These are phyloP conservation scores for Phialophora macrospora DNA, from an alignment of 2,329 filamentous ascomycete genomes.

Conservation along the genomic window DNA sequence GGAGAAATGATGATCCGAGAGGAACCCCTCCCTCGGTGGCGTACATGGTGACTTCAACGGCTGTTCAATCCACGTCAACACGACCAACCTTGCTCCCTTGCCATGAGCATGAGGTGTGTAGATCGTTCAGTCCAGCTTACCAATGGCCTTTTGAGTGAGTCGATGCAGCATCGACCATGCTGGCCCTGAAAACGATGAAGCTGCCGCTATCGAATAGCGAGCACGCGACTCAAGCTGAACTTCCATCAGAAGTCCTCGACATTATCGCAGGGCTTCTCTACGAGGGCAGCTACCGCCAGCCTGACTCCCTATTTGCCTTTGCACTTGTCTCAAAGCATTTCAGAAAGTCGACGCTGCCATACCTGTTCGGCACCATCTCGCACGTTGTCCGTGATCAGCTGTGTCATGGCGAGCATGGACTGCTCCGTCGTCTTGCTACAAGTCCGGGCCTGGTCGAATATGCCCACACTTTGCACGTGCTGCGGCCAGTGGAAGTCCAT, in stretches of 20 bases:
- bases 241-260: conserved; percentile 33
- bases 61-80: background rate
- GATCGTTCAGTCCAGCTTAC: background rate
- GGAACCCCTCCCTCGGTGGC: background rate
- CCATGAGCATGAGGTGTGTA: background rate
- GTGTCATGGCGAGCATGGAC: conserved; percentile 18
- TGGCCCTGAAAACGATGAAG: conserved; percentile 33
- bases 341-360: conserved; percentile 29
- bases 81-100: background rate
- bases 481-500: conserved; percentile 12
- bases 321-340: conserved; percentile 28
- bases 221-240: conserved; percentile 24
- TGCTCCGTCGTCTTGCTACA: conserved; percentile 21
- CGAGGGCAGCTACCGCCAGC: conserved; percentile 25
- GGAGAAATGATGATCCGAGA: background rate
- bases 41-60: background rate
- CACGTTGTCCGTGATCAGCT: conserved; percentile 28
- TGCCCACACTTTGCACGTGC: conserved; percentile 27
- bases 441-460: conserved; percentile 27
- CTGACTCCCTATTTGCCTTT: conserved; percentile 25
- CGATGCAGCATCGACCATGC: conserved; percentile 14
- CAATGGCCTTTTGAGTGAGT: background rate
- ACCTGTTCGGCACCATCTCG: conserved; percentile 29
- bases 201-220: conserved; percentile 18
- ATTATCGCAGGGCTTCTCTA: conserved; percentile 29